Conservation (phyloP, 2,329 filamentous ascomycete species). For the Penicillium sp. region DNA sequence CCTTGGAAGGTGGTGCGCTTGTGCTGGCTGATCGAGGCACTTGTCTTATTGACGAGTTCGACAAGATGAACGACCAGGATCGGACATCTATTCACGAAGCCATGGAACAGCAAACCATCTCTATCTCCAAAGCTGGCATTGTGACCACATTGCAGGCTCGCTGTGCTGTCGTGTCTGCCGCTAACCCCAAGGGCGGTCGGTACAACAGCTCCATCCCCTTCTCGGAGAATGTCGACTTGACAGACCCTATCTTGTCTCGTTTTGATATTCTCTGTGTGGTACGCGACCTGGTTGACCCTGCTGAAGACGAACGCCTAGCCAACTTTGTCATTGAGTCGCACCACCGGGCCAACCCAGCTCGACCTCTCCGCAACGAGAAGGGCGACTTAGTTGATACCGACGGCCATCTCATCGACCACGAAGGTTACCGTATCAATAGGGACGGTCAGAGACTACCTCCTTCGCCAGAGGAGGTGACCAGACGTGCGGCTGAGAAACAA, state of each 20-base stretch:
- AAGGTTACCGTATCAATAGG: slow-evolving; percentile 53
- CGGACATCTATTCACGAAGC: slow-evolving; percentile 98
- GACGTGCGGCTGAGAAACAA: slow-evolving; percentile 41
- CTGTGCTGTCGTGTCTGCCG: slow-evolving; percentile 93
- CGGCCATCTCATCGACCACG: slow-evolving; percentile 60
- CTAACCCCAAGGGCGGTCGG: slow-evolving; percentile 91
- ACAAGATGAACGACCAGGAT: slow-evolving; percentile 99
- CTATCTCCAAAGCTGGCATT: slow-evolving; percentile 97
- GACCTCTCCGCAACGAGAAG: slow-evolving; percentile 49
- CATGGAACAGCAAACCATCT: slow-evolving; percentile 99
- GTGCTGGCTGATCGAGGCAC: slow-evolving; percentile 93
- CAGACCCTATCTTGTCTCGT: slow-evolving; percentile 94
- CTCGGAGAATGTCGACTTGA: slow-evolving; percentile 92
- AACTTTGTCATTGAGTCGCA: slow-evolving; percentile 95
- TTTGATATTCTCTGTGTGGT: slow-evolving; percentile 98
- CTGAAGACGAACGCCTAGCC: slow-evolving; percentile 87
- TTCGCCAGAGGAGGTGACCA: slow-evolving; percentile 47
- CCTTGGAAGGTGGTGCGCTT: slow-evolving; percentile 89
- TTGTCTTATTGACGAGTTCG: slow-evolving; percentile 96
- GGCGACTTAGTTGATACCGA: slow-evolving; percentile 47
- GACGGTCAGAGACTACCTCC: slow-evolving; percentile 39
- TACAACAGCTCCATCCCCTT: slow-evolving; percentile 98
- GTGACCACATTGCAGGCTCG: slow-evolving; percentile 95
- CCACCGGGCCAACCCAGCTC: slow-evolving; percentile 76
- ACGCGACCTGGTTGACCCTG: slow-evolving; percentile 88